Conservation (phyloP, 495 filamentous ascomycete species). For the Penicillium herquei region DNA sequence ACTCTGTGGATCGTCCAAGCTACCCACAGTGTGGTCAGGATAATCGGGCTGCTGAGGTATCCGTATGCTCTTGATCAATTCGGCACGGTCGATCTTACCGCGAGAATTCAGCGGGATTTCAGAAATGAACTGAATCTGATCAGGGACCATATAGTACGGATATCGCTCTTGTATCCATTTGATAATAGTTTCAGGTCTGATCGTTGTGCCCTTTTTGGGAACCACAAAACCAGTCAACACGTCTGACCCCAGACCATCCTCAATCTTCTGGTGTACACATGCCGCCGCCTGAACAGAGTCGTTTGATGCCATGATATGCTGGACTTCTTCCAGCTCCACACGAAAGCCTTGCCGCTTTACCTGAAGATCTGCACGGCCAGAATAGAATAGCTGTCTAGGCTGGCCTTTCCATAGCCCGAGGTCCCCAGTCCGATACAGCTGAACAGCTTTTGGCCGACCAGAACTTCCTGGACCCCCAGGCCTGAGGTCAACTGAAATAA, state of each 20-base stretch:
- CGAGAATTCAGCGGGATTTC: not conserved
- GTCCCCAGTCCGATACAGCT: conserved; percentile 24
- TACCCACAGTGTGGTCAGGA: too few relatives aligned
- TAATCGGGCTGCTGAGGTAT: too few relatives aligned
- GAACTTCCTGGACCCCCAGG: not conserved
- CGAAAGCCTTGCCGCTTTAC: conserved; percentile 41
- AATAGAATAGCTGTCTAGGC: conserved; percentile 32
- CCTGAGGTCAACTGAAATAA: not conserved
- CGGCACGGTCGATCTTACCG: not conserved
- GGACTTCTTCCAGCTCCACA: conserved; percentile 43
- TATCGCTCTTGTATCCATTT: not conserved
- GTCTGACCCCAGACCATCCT: not conserved
- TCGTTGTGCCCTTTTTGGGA: not conserved
- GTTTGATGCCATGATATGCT: conserved; percentile 3
- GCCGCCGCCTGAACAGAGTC: not conserved
- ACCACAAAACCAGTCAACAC: not conserved
- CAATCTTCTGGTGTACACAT: not conserved
- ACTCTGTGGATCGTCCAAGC: not conserved
- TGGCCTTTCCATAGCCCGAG: conserved; percentile 20
- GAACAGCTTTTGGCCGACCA: too few relatives aligned
- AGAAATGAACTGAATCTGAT: not conserved
- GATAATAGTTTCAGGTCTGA: not conserved
- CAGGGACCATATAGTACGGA: not conserved
- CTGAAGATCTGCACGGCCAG: conserved; percentile 43
- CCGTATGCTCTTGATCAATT: not conserved